phyloP scores from a whole-genome alignment of 495 filamentous ascomycete genomes.

The Copromyces sp. region DNA sequence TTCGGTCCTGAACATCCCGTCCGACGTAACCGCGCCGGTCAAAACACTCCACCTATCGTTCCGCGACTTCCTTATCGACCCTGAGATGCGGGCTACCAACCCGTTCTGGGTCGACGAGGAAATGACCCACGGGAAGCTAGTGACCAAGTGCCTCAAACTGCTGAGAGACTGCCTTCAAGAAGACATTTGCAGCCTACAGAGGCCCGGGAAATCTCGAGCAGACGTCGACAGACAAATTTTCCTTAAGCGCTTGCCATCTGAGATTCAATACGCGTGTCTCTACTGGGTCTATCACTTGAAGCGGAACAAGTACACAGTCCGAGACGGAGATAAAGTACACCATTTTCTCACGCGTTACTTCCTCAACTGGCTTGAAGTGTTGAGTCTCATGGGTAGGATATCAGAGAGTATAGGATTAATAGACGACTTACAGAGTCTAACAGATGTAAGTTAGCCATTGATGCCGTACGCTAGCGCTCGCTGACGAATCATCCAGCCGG shows the following conservation, averaged over 20 bases:
- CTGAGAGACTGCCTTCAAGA: slow-evolving; percentile 21
- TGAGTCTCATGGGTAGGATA: slow-evolving; percentile 25
- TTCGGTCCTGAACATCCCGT: slow-evolving; percentile 27
- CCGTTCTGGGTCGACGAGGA: slow-evolving; percentile 32
- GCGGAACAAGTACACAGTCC: slow-evolving; percentile 15
- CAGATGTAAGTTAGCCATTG: slow-evolving; percentile 8
- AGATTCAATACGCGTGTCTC: slow-evolving; percentile 25
- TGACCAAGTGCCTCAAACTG: slow-evolving; percentile 24
- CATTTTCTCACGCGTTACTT: slow-evolving; percentile 4
- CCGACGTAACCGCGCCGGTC: slow-evolving; percentile 18
- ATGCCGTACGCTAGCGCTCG: neutral
- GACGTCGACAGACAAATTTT: slow-evolving; percentile 11
- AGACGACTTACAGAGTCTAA: slow-evolving; percentile 7
- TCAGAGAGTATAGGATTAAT: slow-evolving; percentile 20
- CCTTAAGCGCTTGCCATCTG: slow-evolving; percentile 16
- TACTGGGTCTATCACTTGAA: slow-evolving; percentile 40
- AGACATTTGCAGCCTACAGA: slow-evolving; percentile 30
- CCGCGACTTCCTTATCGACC: slow-evolving; percentile 40
- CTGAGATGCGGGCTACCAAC: slow-evolving; percentile 16
- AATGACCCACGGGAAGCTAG: slow-evolving; percentile 23
- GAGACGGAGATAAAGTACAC: slow-evolving; percentile 8
- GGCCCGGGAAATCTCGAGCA: slow-evolving; percentile 19
- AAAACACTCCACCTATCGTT: slow-evolving; percentile 42
- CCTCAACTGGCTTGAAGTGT: slow-evolving; percentile 22
- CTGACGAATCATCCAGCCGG: slow-evolving; percentile 1